A percentile compares a stretch with the other conserved stretches of the same genome.
Evolutionary conservation across 2,329 filamentous ascomycete genomes (phyloP).

Genomic region (Nemania sp.): DNA sequence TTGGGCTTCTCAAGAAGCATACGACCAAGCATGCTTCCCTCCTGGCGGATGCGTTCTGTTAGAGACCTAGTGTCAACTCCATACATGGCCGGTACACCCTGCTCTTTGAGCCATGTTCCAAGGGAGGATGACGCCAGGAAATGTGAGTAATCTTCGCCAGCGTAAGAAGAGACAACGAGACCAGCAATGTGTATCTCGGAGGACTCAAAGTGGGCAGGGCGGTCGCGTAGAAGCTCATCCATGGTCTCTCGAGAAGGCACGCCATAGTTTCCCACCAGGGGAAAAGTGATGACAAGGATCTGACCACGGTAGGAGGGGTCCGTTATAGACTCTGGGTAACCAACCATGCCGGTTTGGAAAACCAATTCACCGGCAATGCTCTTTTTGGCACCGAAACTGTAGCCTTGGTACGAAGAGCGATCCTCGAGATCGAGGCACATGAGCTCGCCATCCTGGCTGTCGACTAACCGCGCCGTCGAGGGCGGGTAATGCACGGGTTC

Average conservation of each 20-base stretch:
- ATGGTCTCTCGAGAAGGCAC: conserved; percentile 88
- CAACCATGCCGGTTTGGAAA: conserved; percentile 99
- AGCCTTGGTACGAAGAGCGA: conserved; percentile 90
- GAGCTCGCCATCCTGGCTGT: conserved; percentile 67
- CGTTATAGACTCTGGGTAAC: conserved; percentile 93
- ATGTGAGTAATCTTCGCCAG: conserved; percentile 95
- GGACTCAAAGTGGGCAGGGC: conserved; percentile 94
- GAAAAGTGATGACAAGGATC: conserved; percentile 96
- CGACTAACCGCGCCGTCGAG: conserved; percentile 70
- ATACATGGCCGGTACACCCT: conserved; percentile 92
- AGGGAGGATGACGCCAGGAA: conserved; percentile 91
- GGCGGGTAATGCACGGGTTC: conserved; percentile 61
- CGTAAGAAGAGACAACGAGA: conserved; percentile 89
- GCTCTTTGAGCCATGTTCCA: conserved; percentile 95
- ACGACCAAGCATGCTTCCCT: conserved; percentile 96
- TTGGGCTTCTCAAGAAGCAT: conserved; percentile 78
- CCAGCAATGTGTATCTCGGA: conserved; percentile 93
- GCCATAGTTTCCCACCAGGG: conserved; percentile 96
- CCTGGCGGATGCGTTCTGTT: conserved; percentile 92
- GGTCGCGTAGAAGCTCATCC: conserved; percentile 85
- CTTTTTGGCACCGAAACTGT: conserved; percentile 95
- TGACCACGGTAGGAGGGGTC: conserved; percentile 91
- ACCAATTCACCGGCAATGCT: conserved; percentile 96
- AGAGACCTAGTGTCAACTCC: conserved; percentile 93
- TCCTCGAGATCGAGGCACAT: conserved; percentile 94